Percentiles rank a stretch among this genome's conserved stretches.
These are phyloP conservation scores for Xylariaceae sp. DNA, from an alignment of 2,329 filamentous ascomycete species.

Conservation along the genomic window DNA sequence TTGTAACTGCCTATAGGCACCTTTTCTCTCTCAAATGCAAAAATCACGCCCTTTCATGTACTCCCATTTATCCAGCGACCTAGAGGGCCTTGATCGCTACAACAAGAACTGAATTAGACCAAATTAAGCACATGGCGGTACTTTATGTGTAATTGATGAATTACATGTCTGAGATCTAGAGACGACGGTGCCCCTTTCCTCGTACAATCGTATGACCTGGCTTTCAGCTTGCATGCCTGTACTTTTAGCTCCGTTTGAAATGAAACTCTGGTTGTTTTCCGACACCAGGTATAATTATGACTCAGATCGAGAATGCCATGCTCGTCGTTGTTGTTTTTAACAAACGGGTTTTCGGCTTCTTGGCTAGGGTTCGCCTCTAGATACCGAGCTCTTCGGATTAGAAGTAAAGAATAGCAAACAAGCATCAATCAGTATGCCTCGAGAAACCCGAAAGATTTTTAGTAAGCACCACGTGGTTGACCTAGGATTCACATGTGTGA, in stretches of 20 bases:
- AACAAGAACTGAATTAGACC: not conserved
- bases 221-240: not conserved
- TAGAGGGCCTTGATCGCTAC: not conserved
- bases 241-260: not conserved
- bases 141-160: not conserved
- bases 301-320: not conserved
- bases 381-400: not conserved
- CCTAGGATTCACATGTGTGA: not conserved
- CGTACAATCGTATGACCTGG: not conserved
- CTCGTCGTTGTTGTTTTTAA: not conserved
- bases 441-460: not conserved
- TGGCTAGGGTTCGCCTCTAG: not conserved
- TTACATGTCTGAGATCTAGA: not conserved
- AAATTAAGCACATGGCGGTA: not conserved
- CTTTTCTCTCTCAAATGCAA: not conserved
- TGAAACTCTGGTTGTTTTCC: not conserved
- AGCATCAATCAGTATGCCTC: not conserved
- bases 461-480: constrained; percentile 1
- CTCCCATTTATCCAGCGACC: not conserved
- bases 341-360: not conserved
- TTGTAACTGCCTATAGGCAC: not conserved
- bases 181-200: not conserved
- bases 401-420: not conserved
- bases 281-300: not conserved
- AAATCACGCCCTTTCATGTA: not conserved